Base-by-base conservation (phyloP, 2,329 filamentous ascomycete species). In the Rachicladosporium sp. region DNA sequence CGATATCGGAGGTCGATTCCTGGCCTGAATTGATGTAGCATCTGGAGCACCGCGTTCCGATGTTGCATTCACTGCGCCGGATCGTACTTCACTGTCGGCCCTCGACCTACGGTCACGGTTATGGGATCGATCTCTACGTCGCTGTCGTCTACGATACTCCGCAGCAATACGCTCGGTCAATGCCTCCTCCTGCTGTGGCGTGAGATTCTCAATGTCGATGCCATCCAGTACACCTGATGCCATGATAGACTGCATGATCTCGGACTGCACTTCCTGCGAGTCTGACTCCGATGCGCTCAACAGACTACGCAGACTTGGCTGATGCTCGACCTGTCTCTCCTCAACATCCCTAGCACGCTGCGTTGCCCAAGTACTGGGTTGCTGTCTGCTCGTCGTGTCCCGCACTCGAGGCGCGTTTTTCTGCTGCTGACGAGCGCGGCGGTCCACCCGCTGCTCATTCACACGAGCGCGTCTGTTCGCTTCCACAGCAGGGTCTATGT, bases 101-200 rank as follows among this genome's bases (percentile, higher is more conserved):
- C 39, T 34, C 21, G 29, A 23, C 8, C 39, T 31, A 4, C 39
- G 30, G 12, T 50, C 51, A n/a, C 50, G 53, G 42, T 49, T 52
- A 8, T 51, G 35, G 7, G 54, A 54, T 3, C 50, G 43, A 10
- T 58, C 54, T 37, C 54, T 36, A 45, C 79, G 76, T 33, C 71
- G 73, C 54, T 93, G 85, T 23, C 85, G 72, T 45, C 84, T 73
- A 43, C 84, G 70, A 54, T 93, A 94, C 2, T 86, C 86, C 53
- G 93, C 84, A 2, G 87, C 88, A 50, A 96, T 94, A 43, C 82
- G 78, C 53, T 89, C 82, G 47, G 84, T 93, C 10, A 96, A 76
- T 53, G 93, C 85, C 53, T 95, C 87, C 55, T 95, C 86, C 52
- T 87, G 83, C 36, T 69, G 76, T n/a, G 86, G 70, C 46, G 89